Percentiles rank a stretch among this genome's conserved stretches.
phyloP scores from a whole-genome alignment of 176 grass and related monocot genomes.

The Coix lacrymajobi region DNA sequence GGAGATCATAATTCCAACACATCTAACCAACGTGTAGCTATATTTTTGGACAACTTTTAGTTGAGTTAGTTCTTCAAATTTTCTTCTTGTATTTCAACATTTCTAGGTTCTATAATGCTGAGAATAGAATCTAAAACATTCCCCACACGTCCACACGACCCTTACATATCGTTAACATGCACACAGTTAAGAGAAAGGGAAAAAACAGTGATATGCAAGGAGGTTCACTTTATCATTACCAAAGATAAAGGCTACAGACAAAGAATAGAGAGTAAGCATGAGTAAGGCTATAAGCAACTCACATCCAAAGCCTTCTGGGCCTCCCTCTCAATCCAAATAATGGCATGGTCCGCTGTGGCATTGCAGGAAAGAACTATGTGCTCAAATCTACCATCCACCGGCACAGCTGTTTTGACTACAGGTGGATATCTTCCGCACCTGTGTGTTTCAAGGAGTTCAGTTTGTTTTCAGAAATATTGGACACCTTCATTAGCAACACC shows the following conservation, averaged over 20 bases:
- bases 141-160: background rate
- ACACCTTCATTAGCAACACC: background rate
- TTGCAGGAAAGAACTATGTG: slow-evolving; percentile 96
- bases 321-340: slow-evolving; percentile 85
- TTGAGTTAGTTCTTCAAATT: background rate
- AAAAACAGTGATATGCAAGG: background rate
- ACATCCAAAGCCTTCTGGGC: slow-evolving; percentile 81
- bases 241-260: background rate
- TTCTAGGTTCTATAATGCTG: background rate
- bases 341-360: slow-evolving; percentile 78
- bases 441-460: slow-evolving; percentile 5
- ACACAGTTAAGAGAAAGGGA: background rate
- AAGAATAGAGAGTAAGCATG: background rate
- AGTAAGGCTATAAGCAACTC: slow-evolving; percentile 20
- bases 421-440: slow-evolving; percentile 90
- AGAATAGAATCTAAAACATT: background rate
- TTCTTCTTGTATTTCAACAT: background rate
- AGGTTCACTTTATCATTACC: background rate
- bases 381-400: slow-evolving; percentile 93
- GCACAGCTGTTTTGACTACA: slow-evolving; percentile 88
- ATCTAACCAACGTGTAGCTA: background rate
- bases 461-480: background rate
- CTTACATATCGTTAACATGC: background rate
- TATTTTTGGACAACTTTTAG: background rate
- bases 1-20: background rate